Base-by-base conservation (phyloP, 2,329 filamentous ascomycete genomes). In the Exophiala lecanii-corni region DNA sequence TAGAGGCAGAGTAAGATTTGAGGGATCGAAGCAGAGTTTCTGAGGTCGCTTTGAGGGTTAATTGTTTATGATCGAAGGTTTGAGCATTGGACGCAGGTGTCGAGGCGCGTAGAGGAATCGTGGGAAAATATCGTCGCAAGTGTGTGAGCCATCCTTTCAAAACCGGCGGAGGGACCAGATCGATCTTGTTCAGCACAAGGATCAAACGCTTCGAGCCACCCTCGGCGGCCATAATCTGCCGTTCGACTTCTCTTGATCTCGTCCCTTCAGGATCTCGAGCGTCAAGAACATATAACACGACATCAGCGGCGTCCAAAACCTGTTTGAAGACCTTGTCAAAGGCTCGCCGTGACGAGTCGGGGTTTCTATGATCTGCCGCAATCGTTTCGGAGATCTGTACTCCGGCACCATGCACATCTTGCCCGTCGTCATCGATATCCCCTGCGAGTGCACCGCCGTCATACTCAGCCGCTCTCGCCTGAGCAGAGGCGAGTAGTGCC, bases 301-400 rank as follows among this genome's bases (percentile, higher is more conserved):
- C 89, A 62, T 96, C 89, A 37, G 89, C 86, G 50, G 86, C 79
- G 50, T 94, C 86, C 23, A 94, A 81, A 12, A 96, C 89, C 60
- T 87, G 79, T 73, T 95, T 95, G 76, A 95, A 96, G 57, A 94
- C 81, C 73, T 94, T 95, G 75, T 95, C 89, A 66, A 91, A 95
- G 41, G 88, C 86, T 66, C 82, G 87, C 59, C 89, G 79, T 39
- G 89, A 95, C 35, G 74, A 76, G 50, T 84, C 81, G 58, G 58
- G 56, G 63, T 66, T 47, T 55, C 48, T 43, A 45, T 55, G 46
- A 36, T 57, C 47, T 25, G 41, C 19, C 16, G 53, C 20, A 25
- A 53, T 18, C 9, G 43, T 47, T 25, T 46, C 44, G 9, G 51
- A 51, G 5, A 55, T 16, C 35, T 50, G 70, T 28, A 70, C 66